phyloP scores from a whole-genome alignment of 805 yeast species.

The Kazachstania viticola region DNA sequence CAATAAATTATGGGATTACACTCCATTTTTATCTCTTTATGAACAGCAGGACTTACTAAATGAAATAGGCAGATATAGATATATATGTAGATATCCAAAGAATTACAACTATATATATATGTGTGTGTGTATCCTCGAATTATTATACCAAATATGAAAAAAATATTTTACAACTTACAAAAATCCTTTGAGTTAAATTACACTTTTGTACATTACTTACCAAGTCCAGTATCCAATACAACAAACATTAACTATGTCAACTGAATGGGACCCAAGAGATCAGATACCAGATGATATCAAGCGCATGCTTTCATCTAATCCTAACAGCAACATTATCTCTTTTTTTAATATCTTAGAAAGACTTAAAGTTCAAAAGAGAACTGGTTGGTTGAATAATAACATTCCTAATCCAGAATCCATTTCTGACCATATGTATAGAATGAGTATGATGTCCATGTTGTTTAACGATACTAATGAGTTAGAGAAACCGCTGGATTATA shows the following conservation, averaged over 20 bases:
- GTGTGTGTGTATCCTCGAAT: too few relatives aligned
- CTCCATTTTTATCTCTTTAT: neutral
- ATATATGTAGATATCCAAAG: neutral
- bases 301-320: conserved; percentile 13
- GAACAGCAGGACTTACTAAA: too few relatives aligned
- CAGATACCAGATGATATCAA: conserved; percentile 32
- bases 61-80: neutral
- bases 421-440: conserved; percentile 90
- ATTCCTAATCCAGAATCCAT: conserved; percentile 44
- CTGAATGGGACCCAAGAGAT: conserved; percentile 38
- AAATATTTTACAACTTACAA: too few relatives aligned
- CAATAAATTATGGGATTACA: conserved; percentile 37
- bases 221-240: too few relatives aligned
- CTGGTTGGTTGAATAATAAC: conserved; percentile 82
- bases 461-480: conserved; percentile 32
- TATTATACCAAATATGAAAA: too few relatives aligned
- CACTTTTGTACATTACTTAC: too few relatives aligned
- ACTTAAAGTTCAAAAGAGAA: conserved; percentile 70
- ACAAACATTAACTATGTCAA: too few relatives aligned
- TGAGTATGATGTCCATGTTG: conserved; percentile 73
- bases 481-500: conserved; percentile 51
- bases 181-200: too few relatives aligned
- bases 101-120: too few relatives aligned
- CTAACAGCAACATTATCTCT: conserved; percentile 35
- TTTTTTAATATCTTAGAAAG: conserved; percentile 56